Conservation (phyloP, 2,329 filamentous ascomycete species). For the Fusarium pseudonygamai region DNA sequence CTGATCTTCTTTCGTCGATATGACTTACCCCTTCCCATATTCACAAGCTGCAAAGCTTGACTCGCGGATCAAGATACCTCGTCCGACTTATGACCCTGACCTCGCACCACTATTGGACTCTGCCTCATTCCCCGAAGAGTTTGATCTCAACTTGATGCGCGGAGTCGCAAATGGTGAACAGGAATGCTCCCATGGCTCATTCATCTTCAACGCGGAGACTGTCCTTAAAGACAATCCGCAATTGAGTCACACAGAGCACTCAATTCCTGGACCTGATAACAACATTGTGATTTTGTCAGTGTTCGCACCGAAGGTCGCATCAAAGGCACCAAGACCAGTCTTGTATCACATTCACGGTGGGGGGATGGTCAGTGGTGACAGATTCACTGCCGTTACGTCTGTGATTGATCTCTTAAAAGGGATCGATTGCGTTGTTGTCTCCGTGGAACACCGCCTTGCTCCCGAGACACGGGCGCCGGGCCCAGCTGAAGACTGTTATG, state of each 20-base stretch:
- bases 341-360: conserved; percentile 7
- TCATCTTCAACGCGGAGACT: background rate
- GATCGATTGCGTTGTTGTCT: background rate
- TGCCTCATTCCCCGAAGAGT: conserved; percentile 4
- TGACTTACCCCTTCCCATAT: conserved; percentile 1
- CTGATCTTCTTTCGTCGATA: background rate
- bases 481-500: conserved; percentile 4
- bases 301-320: background rate
- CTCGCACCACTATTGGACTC: background rate
- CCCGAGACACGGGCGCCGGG: background rate
- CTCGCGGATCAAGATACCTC: background rate
- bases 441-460: conserved; percentile 2
- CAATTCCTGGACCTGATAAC: background rate
- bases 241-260: background rate
- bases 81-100: background rate
- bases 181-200: conserved; percentile 4
- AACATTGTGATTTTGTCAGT: background rate
- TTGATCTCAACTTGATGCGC: conserved; percentile 3
- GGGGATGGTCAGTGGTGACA: background rate
- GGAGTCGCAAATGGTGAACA: background rate
- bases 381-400: background rate
- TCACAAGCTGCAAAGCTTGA: conserved; percentile 8
- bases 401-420: background rate
- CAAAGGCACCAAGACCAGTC: background rate
- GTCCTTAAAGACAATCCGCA: background rate